Percentiles rank a stretch among this genome's conserved stretches.
Conservation (phyloP, 352 stramenopile species). For the Phytophthora agathidicida region DNA sequence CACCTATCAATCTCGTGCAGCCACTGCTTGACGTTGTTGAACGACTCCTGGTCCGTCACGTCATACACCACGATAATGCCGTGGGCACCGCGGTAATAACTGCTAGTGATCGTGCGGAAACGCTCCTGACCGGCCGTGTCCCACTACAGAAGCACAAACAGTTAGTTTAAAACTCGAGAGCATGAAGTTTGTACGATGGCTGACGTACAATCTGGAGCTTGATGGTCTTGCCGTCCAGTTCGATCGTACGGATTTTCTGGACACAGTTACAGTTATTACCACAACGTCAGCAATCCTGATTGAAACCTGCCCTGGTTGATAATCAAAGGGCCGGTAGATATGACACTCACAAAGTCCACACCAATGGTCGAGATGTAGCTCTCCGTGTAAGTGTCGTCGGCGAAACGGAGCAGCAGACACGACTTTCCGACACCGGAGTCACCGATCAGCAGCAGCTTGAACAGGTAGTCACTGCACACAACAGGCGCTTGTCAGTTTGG, state of each 20-base stretch:
- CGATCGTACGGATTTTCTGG: constrained; percentile 99
- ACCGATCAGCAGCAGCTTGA: constrained; percentile 98
- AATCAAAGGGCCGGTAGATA: not conserved
- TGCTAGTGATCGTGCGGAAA: constrained; percentile 99
- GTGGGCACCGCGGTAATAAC: constrained; percentile 99
- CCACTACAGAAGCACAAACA: constrained; percentile 77
- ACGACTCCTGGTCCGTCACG: constrained; percentile 97
- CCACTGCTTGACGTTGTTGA: constrained; percentile 99
- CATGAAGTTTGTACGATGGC: not conserved
- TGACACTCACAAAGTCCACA: constrained; percentile 97
- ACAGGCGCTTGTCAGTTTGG: constrained; percentile 16
- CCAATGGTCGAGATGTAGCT: constrained; percentile 99
- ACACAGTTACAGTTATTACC: constrained; percentile 19
- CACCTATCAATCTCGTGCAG: constrained; percentile 93
- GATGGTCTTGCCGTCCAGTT: constrained; percentile 99
- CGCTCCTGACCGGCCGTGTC: constrained; percentile 99
- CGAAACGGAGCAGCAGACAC: constrained; percentile 98
- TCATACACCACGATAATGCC: constrained; percentile 99
- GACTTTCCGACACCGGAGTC: constrained; percentile 99
- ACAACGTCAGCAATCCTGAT: constrained; percentile 22
- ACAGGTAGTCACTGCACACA: constrained; percentile 95
- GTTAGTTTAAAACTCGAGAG: constrained; percentile 8
- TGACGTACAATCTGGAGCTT: constrained; percentile 98
- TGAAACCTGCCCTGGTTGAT: not conserved
- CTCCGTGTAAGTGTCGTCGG: constrained; percentile 99